phyloP scores from a whole-genome alignment of 768 basidiomycete species.

The Panellus pusillus region DNA sequence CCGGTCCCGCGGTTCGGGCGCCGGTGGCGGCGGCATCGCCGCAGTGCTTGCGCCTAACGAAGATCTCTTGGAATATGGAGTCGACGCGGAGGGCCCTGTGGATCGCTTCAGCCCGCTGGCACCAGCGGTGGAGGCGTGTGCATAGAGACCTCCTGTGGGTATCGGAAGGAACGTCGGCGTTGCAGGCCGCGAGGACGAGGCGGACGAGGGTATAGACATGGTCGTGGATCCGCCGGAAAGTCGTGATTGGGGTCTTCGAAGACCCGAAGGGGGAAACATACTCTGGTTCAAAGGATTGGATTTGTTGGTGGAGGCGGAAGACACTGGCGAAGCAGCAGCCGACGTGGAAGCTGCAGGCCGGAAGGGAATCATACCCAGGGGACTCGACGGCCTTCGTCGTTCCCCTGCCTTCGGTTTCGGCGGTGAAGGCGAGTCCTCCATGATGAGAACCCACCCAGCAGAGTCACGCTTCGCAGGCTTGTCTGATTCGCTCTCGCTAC shows the following conservation, averaged over 20 bases:
- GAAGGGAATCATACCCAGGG: slow-evolving; percentile 54
- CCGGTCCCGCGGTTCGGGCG: slow-evolving; percentile 33
- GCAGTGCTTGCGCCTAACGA: slow-evolving; percentile 56
- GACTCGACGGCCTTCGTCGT: slow-evolving; percentile 62
- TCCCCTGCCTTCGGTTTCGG: slow-evolving; percentile 56
- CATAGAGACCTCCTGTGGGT: slow-evolving; percentile 53
- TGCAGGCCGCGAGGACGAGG: slow-evolving; percentile 57
- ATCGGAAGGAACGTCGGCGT: slow-evolving; percentile 80
- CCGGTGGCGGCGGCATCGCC: slow-evolving; percentile 30
- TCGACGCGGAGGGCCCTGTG: slow-evolving; percentile 44
- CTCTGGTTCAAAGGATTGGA: slow-evolving; percentile 44
- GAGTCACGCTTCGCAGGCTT: slow-evolving; percentile 56
- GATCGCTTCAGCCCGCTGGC: slow-evolving; percentile 58
- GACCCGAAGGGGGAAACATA: slow-evolving; percentile 40
- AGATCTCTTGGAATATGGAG: slow-evolving; percentile 51
- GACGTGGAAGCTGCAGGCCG: slow-evolving; percentile 49
- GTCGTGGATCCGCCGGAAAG: slow-evolving; percentile 64
- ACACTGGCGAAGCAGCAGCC: slow-evolving; percentile 45
- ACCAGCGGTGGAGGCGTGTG: slow-evolving; percentile 39
- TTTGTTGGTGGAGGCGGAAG: slow-evolving; percentile 28
- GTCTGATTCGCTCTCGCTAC: slow-evolving; percentile 44
- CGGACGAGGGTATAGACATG: slow-evolving; percentile 58
- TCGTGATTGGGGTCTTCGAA: slow-evolving; percentile 70
- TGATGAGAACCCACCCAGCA: slow-evolving; percentile 85
- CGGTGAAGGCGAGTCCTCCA: slow-evolving; percentile 83